phyloP scores from a whole-genome alignment of 805 yeast species.

The Candida oleophila region DNA sequence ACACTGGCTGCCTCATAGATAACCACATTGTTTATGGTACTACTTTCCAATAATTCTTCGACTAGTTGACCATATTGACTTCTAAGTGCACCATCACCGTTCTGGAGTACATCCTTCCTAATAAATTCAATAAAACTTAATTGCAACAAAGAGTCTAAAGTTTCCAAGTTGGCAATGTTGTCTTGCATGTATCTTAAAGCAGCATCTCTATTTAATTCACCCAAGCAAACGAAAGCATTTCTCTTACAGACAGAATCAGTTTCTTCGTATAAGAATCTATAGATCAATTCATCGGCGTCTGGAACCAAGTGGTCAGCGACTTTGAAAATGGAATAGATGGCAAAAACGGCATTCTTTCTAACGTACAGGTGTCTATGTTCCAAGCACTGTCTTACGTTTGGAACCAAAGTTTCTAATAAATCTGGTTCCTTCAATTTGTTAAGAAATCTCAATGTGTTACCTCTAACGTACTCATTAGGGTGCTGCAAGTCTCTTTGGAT shows the following conservation, averaged over 20 bases:
- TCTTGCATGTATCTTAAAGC: slow-evolving; percentile 82
- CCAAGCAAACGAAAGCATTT: slow-evolving; percentile 88
- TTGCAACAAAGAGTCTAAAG: slow-evolving; percentile 81
- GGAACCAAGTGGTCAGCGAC: slow-evolving; percentile 88
- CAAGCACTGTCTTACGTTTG: slow-evolving; percentile 85
- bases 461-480: slow-evolving; percentile 95
- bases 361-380: slow-evolving; percentile 98
- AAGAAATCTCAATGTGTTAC: slow-evolving; percentile 89
- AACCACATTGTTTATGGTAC: slow-evolving; percentile 58
- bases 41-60: slow-evolving; percentile 67
- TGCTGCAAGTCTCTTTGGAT: slow-evolving; percentile 96
- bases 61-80: slow-evolving; percentile 71
- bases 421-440: slow-evolving; percentile 91
- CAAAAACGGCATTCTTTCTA: slow-evolving; percentile 94
- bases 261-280: slow-evolving; percentile 73
- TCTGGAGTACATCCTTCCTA: slow-evolving; percentile 65
- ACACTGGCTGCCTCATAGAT: slow-evolving; percentile 91
- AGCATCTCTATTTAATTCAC: slow-evolving; percentile 78
- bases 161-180: slow-evolving; percentile 55
- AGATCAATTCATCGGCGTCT: slow-evolving; percentile 87
- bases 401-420: slow-evolving; percentile 90
- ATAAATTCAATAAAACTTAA: slow-evolving; percentile 89
- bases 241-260: slow-evolving; percentile 92
- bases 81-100: slow-evolving; percentile 46
- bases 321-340: slow-evolving; percentile 76